These are phyloP conservation scores for Picea sitchensis DNA, from an alignment of 75 land plant genomes.

Conservation along the genomic window DNA sequence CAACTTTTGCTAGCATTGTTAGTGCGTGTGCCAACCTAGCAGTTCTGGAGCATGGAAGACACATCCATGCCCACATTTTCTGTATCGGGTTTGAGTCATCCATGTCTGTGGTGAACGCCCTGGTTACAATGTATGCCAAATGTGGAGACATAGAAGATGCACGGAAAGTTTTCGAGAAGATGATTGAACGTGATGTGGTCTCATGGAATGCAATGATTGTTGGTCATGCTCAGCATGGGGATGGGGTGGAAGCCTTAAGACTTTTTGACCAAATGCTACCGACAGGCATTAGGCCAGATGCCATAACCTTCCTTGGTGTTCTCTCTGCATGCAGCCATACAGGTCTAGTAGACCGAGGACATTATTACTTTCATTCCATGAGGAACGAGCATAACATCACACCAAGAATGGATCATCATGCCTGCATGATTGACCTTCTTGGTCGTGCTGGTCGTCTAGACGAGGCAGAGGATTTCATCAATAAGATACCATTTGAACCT, in stretches of 20 bases:
- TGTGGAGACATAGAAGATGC: constrained; percentile 62
- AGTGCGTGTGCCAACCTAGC: constrained; percentile 53
- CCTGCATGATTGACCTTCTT: constrained; percentile 53
- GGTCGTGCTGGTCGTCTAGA: constrained; percentile 43
- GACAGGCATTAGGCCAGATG: constrained; percentile 55
- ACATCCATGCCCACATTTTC: constrained; percentile 49
- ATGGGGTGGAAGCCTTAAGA: constrained; percentile 37
- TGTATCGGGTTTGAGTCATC: constrained; percentile 36
- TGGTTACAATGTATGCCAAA: constrained; percentile 68
- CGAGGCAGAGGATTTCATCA: constrained; percentile 45
- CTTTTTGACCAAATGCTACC: constrained; percentile 40
- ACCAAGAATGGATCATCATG: constrained; percentile 50
- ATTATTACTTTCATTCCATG: constrained; percentile 40
- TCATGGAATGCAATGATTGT: constrained; percentile 67
- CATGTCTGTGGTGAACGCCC: constrained; percentile 40
- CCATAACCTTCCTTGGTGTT: constrained; percentile 57
- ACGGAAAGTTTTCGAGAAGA: constrained; percentile 25
- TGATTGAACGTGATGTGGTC: constrained; percentile 40
- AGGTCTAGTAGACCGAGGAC: constrained; percentile 57
- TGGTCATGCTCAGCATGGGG: constrained; percentile 59
- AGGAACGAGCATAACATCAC: constrained; percentile 21
- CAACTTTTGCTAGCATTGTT: constrained; percentile 44
- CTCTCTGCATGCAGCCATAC: constrained; percentile 68
- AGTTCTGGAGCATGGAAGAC: constrained; percentile 38
- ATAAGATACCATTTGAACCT: constrained; percentile 45